These are phyloP conservation scores for Aspergillus homomorphus DNA, from an alignment of 495 filamentous ascomycete species.

Conservation along the genomic window DNA sequence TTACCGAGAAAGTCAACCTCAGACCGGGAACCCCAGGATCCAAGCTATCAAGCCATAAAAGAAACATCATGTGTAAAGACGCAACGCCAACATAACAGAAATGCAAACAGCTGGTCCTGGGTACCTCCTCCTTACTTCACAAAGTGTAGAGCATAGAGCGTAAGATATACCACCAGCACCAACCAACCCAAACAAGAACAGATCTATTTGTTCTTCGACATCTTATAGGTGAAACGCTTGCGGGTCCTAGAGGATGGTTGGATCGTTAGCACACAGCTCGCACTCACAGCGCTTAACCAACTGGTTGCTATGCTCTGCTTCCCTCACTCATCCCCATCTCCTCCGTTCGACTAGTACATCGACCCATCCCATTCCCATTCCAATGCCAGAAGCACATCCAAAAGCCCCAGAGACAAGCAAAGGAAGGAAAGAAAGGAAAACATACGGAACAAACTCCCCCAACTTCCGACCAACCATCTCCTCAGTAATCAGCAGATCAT, in stretches of 20 bases:
- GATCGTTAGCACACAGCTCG: constrained; percentile 1
- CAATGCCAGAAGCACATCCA: background rate
- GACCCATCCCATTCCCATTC: background rate
- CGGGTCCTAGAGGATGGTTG: constrained; percentile 59
- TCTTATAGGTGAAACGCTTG: constrained; percentile 78
- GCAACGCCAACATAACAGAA: constrained; percentile 3
- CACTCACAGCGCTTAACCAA: no score
- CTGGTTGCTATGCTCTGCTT: background rate
- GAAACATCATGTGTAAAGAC: no score
- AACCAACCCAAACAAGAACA: background rate
- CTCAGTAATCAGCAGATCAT: constrained; percentile 85
- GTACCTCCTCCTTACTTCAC: no score
- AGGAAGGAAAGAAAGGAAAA: constrained; percentile 21
- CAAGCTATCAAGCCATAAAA: no score
- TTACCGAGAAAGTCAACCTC: no score
- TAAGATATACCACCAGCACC: background rate
- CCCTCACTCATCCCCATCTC: background rate
- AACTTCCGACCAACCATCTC: constrained; percentile 99
- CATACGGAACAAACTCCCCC: constrained; percentile 90
- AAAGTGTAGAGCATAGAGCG: no score
- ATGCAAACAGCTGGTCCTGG: no score
- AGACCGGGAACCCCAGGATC: no score
- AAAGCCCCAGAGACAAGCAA: constrained; percentile 2
- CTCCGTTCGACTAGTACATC: background rate
- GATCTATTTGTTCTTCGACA: constrained; percentile 70